Conservation (phyloP, 1,284 basidiomycete genomes). For the Microbotryum silenes-acaulis region DNA sequence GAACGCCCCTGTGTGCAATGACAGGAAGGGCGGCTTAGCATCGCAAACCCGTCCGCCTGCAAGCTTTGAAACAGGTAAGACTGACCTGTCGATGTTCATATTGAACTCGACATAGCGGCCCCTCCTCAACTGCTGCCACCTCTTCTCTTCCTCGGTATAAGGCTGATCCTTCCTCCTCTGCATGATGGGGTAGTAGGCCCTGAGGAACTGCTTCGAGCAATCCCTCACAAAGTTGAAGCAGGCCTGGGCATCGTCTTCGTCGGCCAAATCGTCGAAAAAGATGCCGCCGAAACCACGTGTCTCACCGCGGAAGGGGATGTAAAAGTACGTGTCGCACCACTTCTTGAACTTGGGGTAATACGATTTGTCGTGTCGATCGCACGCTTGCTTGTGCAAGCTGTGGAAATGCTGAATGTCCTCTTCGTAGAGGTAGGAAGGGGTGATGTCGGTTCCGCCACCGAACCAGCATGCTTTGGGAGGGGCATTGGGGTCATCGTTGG, state of each 20-base stretch:
- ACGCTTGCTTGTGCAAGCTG: constrained; percentile 63
- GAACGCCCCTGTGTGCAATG: neutral
- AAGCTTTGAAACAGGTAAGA: too few species aligned
- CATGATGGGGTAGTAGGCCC: constrained; percentile 79
- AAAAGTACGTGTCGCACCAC: constrained; percentile 98
- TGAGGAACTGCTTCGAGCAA: constrained; percentile 71
- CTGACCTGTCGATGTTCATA: constrained; percentile 62
- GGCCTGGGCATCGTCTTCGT: constrained; percentile 51
- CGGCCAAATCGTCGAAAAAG: constrained; percentile 83
- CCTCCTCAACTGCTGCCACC: constrained; percentile 83
- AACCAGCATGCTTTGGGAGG: constrained; percentile 84
- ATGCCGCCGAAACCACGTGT: constrained; percentile 85
- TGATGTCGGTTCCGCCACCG: constrained; percentile 92
- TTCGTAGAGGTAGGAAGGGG: constrained; percentile 84
- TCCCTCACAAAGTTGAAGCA: constrained; percentile 68
- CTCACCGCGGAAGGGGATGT: constrained; percentile 84
- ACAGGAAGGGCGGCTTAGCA: too few species aligned
- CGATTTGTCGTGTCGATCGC: constrained; percentile 60
- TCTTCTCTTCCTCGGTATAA: constrained; percentile 57
- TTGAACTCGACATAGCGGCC: constrained; percentile 95
- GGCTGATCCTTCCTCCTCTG: constrained; percentile 50
- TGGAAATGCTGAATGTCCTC: constrained; percentile 88
- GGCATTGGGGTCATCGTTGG: constrained; percentile 24
- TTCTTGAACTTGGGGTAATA: constrained; percentile 79
- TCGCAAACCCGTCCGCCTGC: too few species aligned